Base-by-base conservation (phyloP, 805 yeast species). In the Wickerhamomyces alni region DNA sequence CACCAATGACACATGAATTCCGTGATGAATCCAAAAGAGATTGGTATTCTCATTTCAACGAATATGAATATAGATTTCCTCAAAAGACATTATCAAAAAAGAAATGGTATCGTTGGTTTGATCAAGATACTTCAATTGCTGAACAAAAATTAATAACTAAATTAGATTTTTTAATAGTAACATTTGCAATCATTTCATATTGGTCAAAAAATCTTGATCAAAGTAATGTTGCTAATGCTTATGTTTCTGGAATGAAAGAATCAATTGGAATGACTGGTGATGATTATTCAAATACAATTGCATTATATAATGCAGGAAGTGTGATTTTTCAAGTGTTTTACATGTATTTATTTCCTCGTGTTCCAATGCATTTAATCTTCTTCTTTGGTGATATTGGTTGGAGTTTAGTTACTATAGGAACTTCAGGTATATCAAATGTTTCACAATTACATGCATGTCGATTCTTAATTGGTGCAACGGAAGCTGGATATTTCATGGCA, bases 301-400 rank as follows among this genome's bases (percentile, higher is more conserved):
- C 76, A 7, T 57, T 79, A 46, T 77, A 75, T 53, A 70, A 67
- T 36, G 76, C 80, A n/a, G 88, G 86, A 35, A 64, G 74, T 32
- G 73, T 75, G 34, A 64, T 82, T 3, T 75, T 80, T 50, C 83
- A 80, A 57, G 54, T 81, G 37, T 87, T 88, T 0, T 77, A 77
- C 64, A 69, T 77, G 67, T 79, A 74, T 51, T 50, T 80, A 12
- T 61, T 82, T 36, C 76, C 78, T 33, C 67, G 78, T 25, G 61
- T 66, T 30, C 82, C 85, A 5, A 60, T 80, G 42, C 76, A 73
- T 44, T 40, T 52, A 7, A 48, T 59, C 61, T 66, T 55, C 30
- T 82, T 83, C 3, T 41, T 62, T 3, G 65, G 74, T 58, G 89
- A 82, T 52, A 50, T 82, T 31, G 64, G 72, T 27, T 82, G 89